Percentiles rank a stretch among this genome's conserved stretches.
Evolutionary conservation across 2,329 filamentous ascomycete species (phyloP).

Genomic region (Penicillium thymicola): DNA sequence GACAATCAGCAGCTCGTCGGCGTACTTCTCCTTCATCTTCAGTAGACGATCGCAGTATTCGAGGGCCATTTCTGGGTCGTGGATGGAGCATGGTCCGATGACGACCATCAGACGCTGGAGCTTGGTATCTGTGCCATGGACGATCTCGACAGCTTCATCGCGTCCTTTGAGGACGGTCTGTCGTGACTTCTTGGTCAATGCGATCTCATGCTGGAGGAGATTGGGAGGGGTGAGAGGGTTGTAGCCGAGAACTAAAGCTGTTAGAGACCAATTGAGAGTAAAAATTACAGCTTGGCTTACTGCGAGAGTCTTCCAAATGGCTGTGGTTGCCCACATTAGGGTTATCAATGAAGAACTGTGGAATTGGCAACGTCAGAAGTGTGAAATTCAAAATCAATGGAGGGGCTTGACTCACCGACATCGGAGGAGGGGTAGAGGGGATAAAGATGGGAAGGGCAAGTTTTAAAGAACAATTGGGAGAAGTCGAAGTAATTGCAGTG

Average conservation of each 20-base stretch:
- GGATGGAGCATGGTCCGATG: conserved; percentile 94
- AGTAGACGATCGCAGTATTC: conserved; percentile 88
- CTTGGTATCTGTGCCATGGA: conserved; percentile 55
- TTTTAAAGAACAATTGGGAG: conserved; percentile 4
- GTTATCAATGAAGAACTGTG: conserved; percentile 72
- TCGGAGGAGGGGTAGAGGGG: conserved; percentile 10
- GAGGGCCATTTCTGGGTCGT: conserved; percentile 85
- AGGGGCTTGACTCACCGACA: conserved; percentile 34
- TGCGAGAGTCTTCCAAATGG: conserved; percentile 76
- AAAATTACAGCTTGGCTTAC: conserved; percentile 51
- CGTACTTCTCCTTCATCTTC: conserved; percentile 79
- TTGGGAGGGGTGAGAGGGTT: conserved; percentile 91
- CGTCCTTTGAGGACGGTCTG: conserved; percentile 58
- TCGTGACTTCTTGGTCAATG: conserved; percentile 43
- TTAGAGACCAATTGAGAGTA: conserved; percentile 1
- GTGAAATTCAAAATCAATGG: conserved; percentile 9
- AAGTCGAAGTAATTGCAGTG: background rate
- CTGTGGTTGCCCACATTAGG: conserved; percentile 72
- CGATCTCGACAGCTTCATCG: conserved; percentile 59
- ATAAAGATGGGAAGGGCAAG: background rate
- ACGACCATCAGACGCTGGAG: conserved; percentile 68
- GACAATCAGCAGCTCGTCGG: conserved; percentile 85
- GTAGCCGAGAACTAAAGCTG: conserved; percentile 70
- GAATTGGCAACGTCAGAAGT: conserved; percentile 10
- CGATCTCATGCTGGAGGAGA: conserved; percentile 91